Evolutionary conservation across 164 flowering plant genomes (phyloP), one percentile per base, ranked within the genome.

Genomic region (grape (Vitis vinifera)): DNA sequence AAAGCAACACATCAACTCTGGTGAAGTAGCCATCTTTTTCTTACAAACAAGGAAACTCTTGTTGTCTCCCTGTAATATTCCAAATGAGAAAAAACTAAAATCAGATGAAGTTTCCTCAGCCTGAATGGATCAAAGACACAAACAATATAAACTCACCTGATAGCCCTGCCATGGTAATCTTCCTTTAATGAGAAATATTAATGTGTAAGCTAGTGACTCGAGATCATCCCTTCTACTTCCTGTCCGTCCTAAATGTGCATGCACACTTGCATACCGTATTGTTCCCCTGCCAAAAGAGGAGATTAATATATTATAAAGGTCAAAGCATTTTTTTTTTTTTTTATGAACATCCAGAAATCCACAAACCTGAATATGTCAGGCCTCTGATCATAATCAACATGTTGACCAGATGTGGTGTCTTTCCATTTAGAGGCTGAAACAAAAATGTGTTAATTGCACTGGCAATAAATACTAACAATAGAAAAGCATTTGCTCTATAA

Each of bases 141-240:
- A 27, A 47, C 8, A 58, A 29, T 10, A 62, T 16, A 68, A 69
- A 67, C 51, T 55, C 56, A 86, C 98, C 88, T 91, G 94, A 76
- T 85, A 93, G 0, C 97, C 98, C 76, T 93, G 98, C 98, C 98
- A 93, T 47, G 98, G 98, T 59, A 93, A 72, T 67, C 91, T 80
- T 63, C 98, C 98, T 68, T 74, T 86, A n/a, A 86, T 76, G 15
- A 91, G 91, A 80, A 93, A 91, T 66, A 91, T 82, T 49, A 93
- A 69, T 8, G 98, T 91, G 76, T 93, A 93, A 9, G 97, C 97
- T 64, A 93, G 75, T 29, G 98, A 93, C 78, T 93, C 98, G 47
- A 93, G 91, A 75, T 93, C 98, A 81, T 93, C 98, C 79, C 98
- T 86, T 70, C 98, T 82, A 77, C 97, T 91, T 56, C 90, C 94